Evolutionary conservation across 1,139 yeast genomes (phyloP), one percentile per base, ranked within the genome.

Genomic region (Magnusiomyces suaveolens): DNA sequence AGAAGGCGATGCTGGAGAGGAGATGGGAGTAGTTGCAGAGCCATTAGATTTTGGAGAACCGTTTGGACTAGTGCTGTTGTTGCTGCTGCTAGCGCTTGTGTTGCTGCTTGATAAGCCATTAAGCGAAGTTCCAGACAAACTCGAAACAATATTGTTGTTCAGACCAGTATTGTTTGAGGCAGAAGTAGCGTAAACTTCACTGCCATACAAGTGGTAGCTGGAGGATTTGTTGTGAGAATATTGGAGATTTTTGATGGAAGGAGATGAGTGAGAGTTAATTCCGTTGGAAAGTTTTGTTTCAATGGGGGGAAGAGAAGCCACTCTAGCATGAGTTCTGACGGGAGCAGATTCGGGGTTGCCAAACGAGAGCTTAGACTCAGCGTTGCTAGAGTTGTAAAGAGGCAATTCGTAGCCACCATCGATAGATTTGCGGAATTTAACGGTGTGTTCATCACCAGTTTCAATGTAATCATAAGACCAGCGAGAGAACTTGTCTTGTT

Each of bases 401-500:
- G 65, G 65, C 50, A 63, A 56, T 53, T 62, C 65, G 52, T 60
- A 63, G 44, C 62, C 64, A 47, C 61, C 66, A 51, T 69, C 72
- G 55, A 68, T 60, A 52, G 66, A 62, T 56, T 68, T 63, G 51
- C 70, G 62, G 51, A 66, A 58, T 55, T 67, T 69, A 51, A 60
- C 57, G 20, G 67, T 64, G 24, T 59, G 58, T 4, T 62, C 60
- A 21, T 66, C 60, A 14, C 75, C 76, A 48, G 65, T 63, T 54
- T 68, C 74, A 54, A 73, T 67, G 56, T 68, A 66, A 51, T 74
- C 72, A 66, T 90, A 90, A 23, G 94, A 84, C 95, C 96, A 90
- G 59, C 97, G 82, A 63, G 92, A 84, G 64, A 84, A 84, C 64
- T 81, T 79, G 56, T 72, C 78, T 23, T 72, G 71, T 60, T 82